Conservation (phyloP, 768 basidiomycete species). For the Serendipita vermifera region DNA sequence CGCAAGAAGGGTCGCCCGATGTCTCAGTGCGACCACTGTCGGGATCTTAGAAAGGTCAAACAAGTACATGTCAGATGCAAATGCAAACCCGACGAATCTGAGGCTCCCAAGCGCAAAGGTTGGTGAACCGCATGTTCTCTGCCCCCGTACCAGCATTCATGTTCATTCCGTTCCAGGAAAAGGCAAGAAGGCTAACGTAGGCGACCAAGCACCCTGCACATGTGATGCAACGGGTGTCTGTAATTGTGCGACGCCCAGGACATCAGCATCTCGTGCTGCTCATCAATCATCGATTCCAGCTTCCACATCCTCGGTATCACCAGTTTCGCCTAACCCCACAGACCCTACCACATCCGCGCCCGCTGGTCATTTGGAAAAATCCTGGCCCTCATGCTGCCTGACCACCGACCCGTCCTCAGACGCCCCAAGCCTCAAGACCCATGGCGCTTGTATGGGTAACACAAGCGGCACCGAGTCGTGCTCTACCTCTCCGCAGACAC, state of each 20-base stretch:
- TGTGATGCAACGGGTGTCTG: constrained; percentile 1
- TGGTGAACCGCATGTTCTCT: not conserved
- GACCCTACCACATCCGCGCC: not conserved
- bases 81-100: constrained; percentile 30
- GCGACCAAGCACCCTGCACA: not conserved
- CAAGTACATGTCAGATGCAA: constrained; percentile 73
- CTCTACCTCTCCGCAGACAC: no score
- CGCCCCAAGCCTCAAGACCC: no score
- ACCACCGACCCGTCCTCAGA: no score
- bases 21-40: constrained; percentile 78
- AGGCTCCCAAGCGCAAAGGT: constrained; percentile 2
- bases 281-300: not conserved
- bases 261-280: not conserved
- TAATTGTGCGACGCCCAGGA: not conserved
- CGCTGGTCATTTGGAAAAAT: no score
- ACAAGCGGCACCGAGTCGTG: no score
- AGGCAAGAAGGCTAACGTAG: not conserved
- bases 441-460: no score
- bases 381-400: no score
- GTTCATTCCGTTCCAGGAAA: not conserved
- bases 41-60: constrained; percentile 66
- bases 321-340: not conserved
- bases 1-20: constrained; percentile 89
- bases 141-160: not conserved
- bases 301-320: not conserved